Base-by-base conservation (phyloP, 139 green algal genomes). In the Edaphochlamys debaryana region DNA sequence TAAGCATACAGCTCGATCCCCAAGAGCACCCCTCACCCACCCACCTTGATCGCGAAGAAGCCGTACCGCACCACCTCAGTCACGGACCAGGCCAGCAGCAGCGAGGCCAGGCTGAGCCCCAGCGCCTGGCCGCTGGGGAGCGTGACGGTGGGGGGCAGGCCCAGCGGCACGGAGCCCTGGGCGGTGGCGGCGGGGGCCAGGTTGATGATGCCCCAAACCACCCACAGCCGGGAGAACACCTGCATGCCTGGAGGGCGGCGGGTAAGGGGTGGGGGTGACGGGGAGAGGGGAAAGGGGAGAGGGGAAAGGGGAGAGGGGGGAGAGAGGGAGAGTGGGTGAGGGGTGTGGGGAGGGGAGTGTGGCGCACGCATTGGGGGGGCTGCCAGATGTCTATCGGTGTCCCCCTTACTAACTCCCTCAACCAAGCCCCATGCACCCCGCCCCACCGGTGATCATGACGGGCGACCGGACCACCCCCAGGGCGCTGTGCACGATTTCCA, bases 11-110 rank as follows among this genome's bases (percentile, higher is more conserved):
- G n/a, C n/a, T n/a, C n/a, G n/a, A n/a, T n/a, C n/a, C n/a, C n/a
- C n/a, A n/a, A n/a, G n/a, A n/a, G n/a, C n/a, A n/a, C n/a, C n/a
- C n/a, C n/a, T n/a, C n/a, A n/a, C n/a, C 45, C 45, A 45, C 76
- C 15, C 38, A 94, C 91, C 92, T 98, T 98, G 71, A 94, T 75
- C 0, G 94, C 95, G 85, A 96, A 99, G 84, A 98, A 98, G 56
- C 85, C 85, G 86, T 99, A 99, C 38, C 96, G 91, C 70, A 98
- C 94, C 48, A 99, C 82, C 79, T 99, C 96, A 52, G 86, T 97
- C 58, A 94, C n/a, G 48, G 88, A 88, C 96, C 96, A 99, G 13
- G 94, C 95, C 13, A 94, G 80, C 77, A 98, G 83, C 62, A 98
- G 87, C 0, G 91, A 94, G 56, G 91, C 72, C 52, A 98, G 79